Evolutionary conservation across 2,329 filamentous ascomycete genomes (phyloP).

Genomic region (Trichophyton rubrum): DNA sequence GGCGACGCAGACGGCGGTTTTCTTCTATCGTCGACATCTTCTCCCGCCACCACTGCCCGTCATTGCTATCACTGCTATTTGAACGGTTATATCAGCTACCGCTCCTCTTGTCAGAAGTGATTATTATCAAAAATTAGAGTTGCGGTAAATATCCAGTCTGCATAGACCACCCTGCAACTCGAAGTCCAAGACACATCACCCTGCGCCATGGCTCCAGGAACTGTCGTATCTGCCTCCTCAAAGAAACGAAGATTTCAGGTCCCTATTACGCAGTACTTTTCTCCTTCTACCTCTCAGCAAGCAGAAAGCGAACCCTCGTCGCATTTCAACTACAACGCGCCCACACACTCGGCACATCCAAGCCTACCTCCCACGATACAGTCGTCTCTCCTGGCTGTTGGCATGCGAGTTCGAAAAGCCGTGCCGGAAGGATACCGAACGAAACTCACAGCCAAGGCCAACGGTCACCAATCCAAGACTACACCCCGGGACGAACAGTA

Average conservation of each 20-base stretch:
- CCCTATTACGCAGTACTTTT: slow-evolving; percentile 32
- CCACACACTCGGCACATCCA: slow-evolving; percentile 34
- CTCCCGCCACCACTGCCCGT: not conserved
- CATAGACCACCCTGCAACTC: not conserved
- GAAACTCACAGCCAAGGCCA: slow-evolving; percentile 17
- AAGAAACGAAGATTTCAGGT: slow-evolving; percentile 36
- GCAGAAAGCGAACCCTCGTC: slow-evolving; percentile 17
- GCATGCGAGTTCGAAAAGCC: slow-evolving; percentile 88
- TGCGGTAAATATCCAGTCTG: not conserved
- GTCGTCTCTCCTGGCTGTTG: slow-evolving; percentile 74
- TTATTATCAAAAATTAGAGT: not conserved
- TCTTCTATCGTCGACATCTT: not conserved
- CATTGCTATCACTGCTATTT: not conserved
- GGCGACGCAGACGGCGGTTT: not conserved
- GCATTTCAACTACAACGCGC: slow-evolving; percentile 30
- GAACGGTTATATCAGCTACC: not conserved
- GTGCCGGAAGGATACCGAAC: slow-evolving; percentile 93
- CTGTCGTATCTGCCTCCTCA: slow-evolving; percentile 9
- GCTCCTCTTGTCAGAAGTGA: not conserved
- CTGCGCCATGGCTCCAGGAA: not conserved
- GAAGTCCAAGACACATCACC: not conserved
- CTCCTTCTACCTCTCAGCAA: slow-evolving; percentile 14
- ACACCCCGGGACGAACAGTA: not conserved
- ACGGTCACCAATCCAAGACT: not conserved
- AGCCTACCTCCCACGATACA: slow-evolving; percentile 55